Base-by-base conservation (phyloP, 805 yeast genomes). In the Tanozyma kutaoensis region DNA sequence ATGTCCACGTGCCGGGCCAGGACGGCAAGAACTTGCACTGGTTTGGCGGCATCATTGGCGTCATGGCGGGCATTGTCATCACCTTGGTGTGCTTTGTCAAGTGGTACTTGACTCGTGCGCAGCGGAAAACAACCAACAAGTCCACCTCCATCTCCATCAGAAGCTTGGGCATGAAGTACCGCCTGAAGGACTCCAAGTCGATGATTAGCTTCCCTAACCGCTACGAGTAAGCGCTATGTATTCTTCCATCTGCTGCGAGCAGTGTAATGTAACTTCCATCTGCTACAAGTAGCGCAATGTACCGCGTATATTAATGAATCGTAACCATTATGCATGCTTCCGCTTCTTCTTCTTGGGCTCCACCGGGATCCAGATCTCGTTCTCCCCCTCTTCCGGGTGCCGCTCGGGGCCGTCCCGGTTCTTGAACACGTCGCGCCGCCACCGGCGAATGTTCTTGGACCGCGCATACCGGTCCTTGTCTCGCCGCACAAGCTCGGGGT, bases 391-490 rank as follows among this genome's bases (percentile, higher is more conserved):
- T 12, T 45, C 43, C n/a, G 38, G 42, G 13, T 50, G 58, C 14
- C 43, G 48, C 21, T 41, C 39, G 8, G 59, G 56, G 3, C 73
- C 76, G 12, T 70, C 64, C 34, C 71, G 75, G 33, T 62, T 60
- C 25, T 71, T 69, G 55, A 88, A 88, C 2, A 76, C 82, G 30
- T 72, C 72, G 50, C 76, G 70, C 52, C 94, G 73, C 98, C 98
- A 91, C 39, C 85, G 91, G 36, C 77, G 69, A 33, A 91, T 53
- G 41, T 91, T 67, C 52, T 69, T 79, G 57, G 75, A 72, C 63
- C 88, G 91, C 21, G 85, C 72, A 31, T 69, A 78, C 56, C 82
- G 81, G 46, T 93, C 67, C 52, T 72, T 78, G 50, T 91, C 98
- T 46, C 76, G 82, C 38, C 62, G 53, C 36, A 73, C 63, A 36